Evolutionary conservation across 1,284 basidiomycete genomes (phyloP).

Genomic region (Ustilago sp.): DNA sequence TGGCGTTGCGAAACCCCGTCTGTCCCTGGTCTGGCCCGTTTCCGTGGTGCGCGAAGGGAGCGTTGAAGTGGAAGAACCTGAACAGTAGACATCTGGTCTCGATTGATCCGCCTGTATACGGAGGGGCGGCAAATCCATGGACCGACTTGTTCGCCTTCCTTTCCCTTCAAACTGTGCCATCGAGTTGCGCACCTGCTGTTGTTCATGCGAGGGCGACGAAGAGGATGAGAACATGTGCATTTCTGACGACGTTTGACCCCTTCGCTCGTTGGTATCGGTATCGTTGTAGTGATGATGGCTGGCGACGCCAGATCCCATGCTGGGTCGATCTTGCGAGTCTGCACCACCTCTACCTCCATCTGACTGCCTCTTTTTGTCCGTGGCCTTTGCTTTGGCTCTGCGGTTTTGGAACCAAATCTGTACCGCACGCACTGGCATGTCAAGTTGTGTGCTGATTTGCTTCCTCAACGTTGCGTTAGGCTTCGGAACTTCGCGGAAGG

Average conservation of each 20-base stretch:
- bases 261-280: conserved; percentile 5
- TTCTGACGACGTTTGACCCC: conserved; percentile 6
- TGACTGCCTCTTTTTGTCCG: conserved; percentile 42
- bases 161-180: not conserved
- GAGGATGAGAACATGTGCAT: not conserved
- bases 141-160: not conserved
- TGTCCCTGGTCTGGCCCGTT: not conserved
- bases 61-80: not conserved
- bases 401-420: conserved; percentile 65
- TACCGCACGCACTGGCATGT: conserved; percentile 59
- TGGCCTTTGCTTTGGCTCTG: conserved; percentile 59
- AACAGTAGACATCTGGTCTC: conserved; percentile 2
- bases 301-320: conserved; percentile 8
- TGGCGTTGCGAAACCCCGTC: not conserved
- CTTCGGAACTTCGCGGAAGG: conserved; percentile 59
- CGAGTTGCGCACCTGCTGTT: conserved; percentile 3
- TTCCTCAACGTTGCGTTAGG: conserved; percentile 58
- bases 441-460: conserved; percentile 54
- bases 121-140: conserved; percentile 26
- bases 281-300: conserved; percentile 15
- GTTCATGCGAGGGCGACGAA: not conserved
- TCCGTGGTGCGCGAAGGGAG: conserved; percentile 11
- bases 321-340: conserved; percentile 3
- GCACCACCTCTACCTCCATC: not conserved
- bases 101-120: conserved; percentile 13